A percentile compares a stretch with the other conserved stretches of the same genome.
Conservation (phyloP, 73 alveolate species). For the Blepharisma japonicum region DNA sequence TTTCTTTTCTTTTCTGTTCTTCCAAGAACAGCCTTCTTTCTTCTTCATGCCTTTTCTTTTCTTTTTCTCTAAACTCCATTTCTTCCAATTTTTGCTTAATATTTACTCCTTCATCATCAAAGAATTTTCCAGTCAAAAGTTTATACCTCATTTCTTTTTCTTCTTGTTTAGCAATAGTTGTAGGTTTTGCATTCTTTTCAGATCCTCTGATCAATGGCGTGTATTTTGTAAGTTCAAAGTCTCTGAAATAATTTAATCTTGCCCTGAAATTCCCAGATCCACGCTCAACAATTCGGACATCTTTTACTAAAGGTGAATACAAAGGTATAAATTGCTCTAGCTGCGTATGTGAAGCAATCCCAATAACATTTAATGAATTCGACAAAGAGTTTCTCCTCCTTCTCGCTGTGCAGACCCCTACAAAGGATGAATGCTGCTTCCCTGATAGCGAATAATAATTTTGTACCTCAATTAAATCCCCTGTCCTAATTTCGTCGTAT, state of each 20-base stretch:
- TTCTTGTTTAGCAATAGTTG: background rate
- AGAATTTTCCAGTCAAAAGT: background rate
- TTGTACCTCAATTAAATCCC: conserved; percentile 17
- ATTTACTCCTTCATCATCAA: background rate
- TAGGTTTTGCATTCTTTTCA: background rate
- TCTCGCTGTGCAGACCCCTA: conserved; percentile 7
- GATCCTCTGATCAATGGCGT: background rate
- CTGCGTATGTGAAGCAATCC: background rate
- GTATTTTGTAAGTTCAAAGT: background rate
- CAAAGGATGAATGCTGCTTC: background rate
- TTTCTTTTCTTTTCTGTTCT: too few relatives aligned
- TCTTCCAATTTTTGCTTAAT: too few relatives aligned
- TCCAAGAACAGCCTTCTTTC: too few relatives aligned
- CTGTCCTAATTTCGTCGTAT: background rate
- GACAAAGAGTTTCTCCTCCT: background rate
- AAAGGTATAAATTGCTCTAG: conserved; percentile 1
- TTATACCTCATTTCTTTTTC: conserved; percentile 26
- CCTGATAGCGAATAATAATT: background rate
- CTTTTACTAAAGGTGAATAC: conserved; percentile 21
- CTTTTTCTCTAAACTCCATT: too few relatives aligned
- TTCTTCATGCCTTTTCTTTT: too few relatives aligned
- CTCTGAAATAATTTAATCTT: conserved; percentile 1
- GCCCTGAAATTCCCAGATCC: conserved; percentile 24
- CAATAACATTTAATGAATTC: background rate
- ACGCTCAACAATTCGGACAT: background rate